phyloP scores from a whole-genome alignment of 768 basidiomycete genomes.

The Lyophyllum shimeji region DNA sequence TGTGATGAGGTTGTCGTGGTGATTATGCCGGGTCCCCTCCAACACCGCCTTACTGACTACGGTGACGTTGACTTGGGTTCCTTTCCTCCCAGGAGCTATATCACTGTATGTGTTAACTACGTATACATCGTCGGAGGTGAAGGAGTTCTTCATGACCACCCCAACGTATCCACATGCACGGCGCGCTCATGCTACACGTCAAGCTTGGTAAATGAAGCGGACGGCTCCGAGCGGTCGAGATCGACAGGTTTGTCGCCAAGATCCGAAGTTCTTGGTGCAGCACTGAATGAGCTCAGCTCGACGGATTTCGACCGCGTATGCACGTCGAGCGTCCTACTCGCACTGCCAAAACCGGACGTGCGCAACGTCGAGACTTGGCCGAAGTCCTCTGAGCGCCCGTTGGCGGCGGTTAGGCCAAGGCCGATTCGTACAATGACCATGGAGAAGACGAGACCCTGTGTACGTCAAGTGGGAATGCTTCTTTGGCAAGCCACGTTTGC shows the following conservation, averaged over 20 bases:
- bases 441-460: conserved; percentile 34
- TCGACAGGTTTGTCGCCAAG: neutral
- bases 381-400: conserved; percentile 1
- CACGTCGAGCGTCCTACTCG: neutral
- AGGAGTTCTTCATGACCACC: too few species aligned
- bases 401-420: conserved; percentile 27
- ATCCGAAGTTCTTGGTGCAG: neutral
- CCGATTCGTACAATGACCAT: conserved; percentile 41
- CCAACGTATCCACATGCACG: too few species aligned
- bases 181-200: neutral
- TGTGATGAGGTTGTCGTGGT: too few species aligned
- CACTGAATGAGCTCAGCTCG: neutral
- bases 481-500: neutral
- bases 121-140: too few species aligned
- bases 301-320: neutral
- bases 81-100: too few species aligned
- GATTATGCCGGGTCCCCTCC: too few species aligned
- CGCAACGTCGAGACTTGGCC: neutral
- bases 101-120: too few species aligned
- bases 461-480: neutral
- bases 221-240: neutral
- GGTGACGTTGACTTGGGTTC: too few species aligned
- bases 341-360: neutral
- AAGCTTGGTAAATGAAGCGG: neutral
- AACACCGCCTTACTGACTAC: too few species aligned